These are phyloP conservation scores for Aureobasidium sp. DNA, from an alignment of 2,329 filamentous ascomycete species.

Conservation along the genomic window DNA sequence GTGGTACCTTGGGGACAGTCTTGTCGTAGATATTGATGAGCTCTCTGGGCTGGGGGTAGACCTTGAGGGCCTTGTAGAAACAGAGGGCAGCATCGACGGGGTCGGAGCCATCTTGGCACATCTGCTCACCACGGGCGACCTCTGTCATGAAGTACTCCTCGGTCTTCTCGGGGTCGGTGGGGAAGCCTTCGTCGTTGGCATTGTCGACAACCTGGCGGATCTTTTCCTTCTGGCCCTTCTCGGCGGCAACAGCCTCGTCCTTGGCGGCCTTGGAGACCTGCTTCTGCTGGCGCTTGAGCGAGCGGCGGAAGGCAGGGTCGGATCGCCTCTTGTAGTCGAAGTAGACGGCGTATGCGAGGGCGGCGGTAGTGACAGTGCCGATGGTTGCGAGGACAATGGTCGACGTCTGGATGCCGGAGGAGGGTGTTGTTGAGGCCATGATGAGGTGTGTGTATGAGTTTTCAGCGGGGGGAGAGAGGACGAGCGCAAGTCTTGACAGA, in stretches of 20 bases:
- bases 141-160: constrained; percentile 96
- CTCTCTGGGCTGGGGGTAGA: constrained; percentile 89
- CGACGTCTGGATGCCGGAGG: constrained; percentile 43
- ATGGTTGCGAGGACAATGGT: constrained; percentile 52
- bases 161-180: constrained; percentile 80
- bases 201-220: constrained; percentile 71
- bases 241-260: constrained; percentile 60
- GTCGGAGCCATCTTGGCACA: constrained; percentile 68
- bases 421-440: constrained; percentile 30
- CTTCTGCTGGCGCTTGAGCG: constrained; percentile 67
- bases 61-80: constrained; percentile 98
- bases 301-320: constrained; percentile 56
- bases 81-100: constrained; percentile 78
- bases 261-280: constrained; percentile 63
- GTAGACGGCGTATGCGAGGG: constrained; percentile 59
- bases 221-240: constrained; percentile 60
- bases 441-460: not conserved
- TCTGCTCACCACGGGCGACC: constrained; percentile 77
- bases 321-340: constrained; percentile 60
- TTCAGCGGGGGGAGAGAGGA: not conserved
- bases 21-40: constrained; percentile 97
- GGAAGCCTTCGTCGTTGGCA: constrained; percentile 88
- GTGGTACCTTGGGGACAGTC: constrained; percentile 81
- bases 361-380: constrained; percentile 51
- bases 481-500: not conserved